These are phyloP conservation scores for Micractinium sp. DNA, from an alignment of 139 green algal genomes.

Conservation along the genomic window DNA sequence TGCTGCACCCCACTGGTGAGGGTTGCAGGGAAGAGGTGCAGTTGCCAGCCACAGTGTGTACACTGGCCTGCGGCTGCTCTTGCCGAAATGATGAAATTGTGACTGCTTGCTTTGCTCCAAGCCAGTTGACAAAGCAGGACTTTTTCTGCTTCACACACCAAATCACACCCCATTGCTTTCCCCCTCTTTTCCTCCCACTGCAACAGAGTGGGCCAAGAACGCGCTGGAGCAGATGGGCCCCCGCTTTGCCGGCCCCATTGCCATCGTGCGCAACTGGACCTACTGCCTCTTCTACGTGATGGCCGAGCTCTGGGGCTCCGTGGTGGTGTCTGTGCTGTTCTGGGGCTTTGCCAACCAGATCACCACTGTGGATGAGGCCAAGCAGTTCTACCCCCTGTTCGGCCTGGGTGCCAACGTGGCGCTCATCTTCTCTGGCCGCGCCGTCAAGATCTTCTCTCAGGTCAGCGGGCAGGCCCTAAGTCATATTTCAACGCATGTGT, in stretches of 20 bases:
- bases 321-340: constrained; percentile 99
- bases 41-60: neutral
- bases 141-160: neutral
- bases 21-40: neutral
- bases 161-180: neutral
- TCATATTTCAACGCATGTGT: no score
- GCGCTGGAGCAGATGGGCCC: constrained; percentile 79
- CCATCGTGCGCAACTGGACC: constrained; percentile 99
- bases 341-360: constrained; percentile 99
- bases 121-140: no score
- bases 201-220: constrained; percentile 77
- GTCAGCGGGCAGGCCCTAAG: neutral
- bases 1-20: constrained; percentile 87
- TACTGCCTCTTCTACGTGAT: constrained; percentile 99
- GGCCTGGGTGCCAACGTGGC: constrained; percentile 98
- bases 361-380: constrained; percentile 98
- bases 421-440: constrained; percentile 96
- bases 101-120: no score
- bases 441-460: constrained; percentile 97
- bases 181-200: neutral
- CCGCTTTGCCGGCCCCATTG: constrained; percentile 93
- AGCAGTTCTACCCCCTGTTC: constrained; percentile 99
- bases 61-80: neutral
- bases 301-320: constrained; percentile 98
- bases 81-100: no score